phyloP scores from a whole-genome alignment of 495 filamentous ascomycete genomes.

The Neurospora sp. region DNA sequence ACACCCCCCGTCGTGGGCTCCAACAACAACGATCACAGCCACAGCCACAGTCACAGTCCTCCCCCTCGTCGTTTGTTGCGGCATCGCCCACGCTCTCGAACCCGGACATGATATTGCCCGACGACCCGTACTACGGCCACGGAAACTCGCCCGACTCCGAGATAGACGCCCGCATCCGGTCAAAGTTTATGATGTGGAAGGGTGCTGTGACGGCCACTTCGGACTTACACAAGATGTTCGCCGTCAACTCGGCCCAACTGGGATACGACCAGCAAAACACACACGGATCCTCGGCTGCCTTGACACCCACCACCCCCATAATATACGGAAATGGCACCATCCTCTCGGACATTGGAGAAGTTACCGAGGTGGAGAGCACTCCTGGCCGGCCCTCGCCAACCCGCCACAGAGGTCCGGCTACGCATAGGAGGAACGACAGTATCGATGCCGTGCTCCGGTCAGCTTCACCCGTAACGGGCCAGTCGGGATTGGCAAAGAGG shows the following conservation, averaged over 20 bases:
- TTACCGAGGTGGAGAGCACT: conserved; percentile 49
- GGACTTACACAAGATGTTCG: conserved; percentile 24
- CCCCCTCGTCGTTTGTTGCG: conserved; percentile 25
- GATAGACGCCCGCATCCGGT: conserved; percentile 22
- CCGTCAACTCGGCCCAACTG: conserved; percentile 15
- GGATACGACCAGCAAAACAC: conserved; percentile 12
- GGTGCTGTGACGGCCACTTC: conserved; percentile 21
- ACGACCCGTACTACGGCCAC: conserved; percentile 42
- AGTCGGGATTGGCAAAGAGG: conserved; percentile 26
- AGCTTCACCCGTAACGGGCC: conserved; percentile 10
- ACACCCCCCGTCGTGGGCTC: not conserved
- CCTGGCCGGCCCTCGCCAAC: conserved; percentile 23
- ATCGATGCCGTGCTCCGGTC: not conserved
- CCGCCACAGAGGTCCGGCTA: conserved; percentile 3
- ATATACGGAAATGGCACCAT: conserved; percentile 53
- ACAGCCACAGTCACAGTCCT: conserved; percentile 22
- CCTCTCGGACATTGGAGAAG: conserved; percentile 68
- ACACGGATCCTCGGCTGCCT: conserved; percentile 39
- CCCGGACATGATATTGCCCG: conserved; percentile 86
- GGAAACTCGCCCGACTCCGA: conserved; percentile 35
- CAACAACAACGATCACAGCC: conserved; percentile 19
- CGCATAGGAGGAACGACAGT: not conserved
- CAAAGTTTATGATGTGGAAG: conserved; percentile 37
- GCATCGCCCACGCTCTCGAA: conserved; percentile 83
- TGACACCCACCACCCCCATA: conserved; percentile 46